Percentiles rank a stretch among this genome's conserved stretches.
These are phyloP conservation scores for Spiraea crenata DNA, from an alignment of 331 rosid genomes.

Conservation along the genomic window DNA sequence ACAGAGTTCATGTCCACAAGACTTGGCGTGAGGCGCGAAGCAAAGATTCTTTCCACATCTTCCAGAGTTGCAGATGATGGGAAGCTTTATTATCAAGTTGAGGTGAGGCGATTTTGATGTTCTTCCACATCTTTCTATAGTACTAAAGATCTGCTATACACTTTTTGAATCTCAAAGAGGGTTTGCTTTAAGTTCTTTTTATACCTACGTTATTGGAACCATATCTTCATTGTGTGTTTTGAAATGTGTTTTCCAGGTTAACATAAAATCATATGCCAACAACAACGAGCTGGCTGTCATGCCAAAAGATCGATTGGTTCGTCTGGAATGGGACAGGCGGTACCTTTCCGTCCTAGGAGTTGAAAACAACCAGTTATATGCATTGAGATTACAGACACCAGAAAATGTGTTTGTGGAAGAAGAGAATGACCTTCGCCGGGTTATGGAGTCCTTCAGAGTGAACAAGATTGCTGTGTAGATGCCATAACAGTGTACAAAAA, in stretches of 20 bases:
- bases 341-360: conserved; percentile 91
- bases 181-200: neutral
- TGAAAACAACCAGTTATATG: conserved; percentile 86
- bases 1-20: conserved; percentile 99
- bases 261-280: conserved; percentile 90
- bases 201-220: neutral
- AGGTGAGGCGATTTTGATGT: conserved; percentile 63
- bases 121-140: no score
- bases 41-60: conserved; percentile 72
- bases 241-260: conserved; percentile 50
- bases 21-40: conserved; percentile 85
- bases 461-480: conserved; percentile 53
- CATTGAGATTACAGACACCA: conserved; percentile 81
- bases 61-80: conserved; percentile 85
- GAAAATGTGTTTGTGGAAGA: conserved; percentile 81
- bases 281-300: conserved; percentile 91
- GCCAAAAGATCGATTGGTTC: conserved; percentile 81
- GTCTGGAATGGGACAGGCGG: conserved; percentile 88
- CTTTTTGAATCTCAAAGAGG: neutral
- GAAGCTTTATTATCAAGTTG: conserved; percentile 75
- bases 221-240: neutral
- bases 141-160: neutral
- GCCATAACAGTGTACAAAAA: neutral
- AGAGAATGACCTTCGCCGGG: conserved; percentile 70
- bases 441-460: conserved; percentile 87